Evolutionary conservation across 164 flowering plant genomes (phyloP), one percentile per base, ranked within the genome.

Genomic region (Warburgia ugandensis): DNA sequence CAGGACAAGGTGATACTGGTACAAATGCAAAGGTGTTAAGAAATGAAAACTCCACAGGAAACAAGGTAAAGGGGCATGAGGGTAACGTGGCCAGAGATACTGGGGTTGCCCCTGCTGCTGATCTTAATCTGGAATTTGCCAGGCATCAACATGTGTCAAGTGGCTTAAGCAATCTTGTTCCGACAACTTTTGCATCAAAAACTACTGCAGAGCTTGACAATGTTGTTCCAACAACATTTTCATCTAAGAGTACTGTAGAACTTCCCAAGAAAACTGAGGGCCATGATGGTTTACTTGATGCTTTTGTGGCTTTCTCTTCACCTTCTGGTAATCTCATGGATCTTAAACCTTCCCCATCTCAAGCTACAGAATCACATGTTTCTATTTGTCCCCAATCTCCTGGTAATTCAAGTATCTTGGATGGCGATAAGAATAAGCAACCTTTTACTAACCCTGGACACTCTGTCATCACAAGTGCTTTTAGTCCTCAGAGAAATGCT

Each of bases 1-100:
- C 38, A 1, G 62, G 23, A 22, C 7, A 44, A 29, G 60, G 35
- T 37, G 67, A 49, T 45, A 45, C 39, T 6, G 40, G 17, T 13
- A 11, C 22, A 46, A 12, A 32, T 29, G 46, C 6, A 19, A 42
- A 46, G 6, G 37, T 45, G 31, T n/a, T 23, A 11, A 42, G 44
- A 35, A 55, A 56, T 20, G 7, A 56, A 21, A 8, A 55, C 23
- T 10, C 29, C 3, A 42, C 48, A 27, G 30, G 50, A 44, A 21
- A 6, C 32, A 41, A 40, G 32, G 28, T 27, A 6, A 52, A 45
- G 45, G 53, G 14, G 14, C 29, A 3, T 21, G 29, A 16, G 16
- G 13, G 19, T 47, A 52, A 25, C 28, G 21, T 27, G 13, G 36
- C 19, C 8, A 39, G 46, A 39, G 58, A 59, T n/a, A 53, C 45